Base-by-base conservation (phyloP, 2,329 filamentous ascomycete species). In the Pestalotiopsis sp. region DNA sequence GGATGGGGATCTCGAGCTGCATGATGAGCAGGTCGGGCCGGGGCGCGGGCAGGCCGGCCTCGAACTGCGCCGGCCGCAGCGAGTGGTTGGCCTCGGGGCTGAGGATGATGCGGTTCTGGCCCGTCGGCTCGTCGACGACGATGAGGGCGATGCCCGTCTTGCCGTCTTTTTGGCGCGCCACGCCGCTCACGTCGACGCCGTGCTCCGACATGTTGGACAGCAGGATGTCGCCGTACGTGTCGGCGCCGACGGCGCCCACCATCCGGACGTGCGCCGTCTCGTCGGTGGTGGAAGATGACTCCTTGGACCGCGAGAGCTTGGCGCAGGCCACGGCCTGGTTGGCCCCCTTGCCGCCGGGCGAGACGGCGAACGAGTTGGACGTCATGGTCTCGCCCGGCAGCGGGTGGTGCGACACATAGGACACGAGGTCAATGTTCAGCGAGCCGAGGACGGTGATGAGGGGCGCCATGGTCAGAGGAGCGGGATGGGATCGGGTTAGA, bases 311-410 rank as follows among this genome's bases (percentile, higher is more conserved):
- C 1, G 93, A 96, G 64, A 97, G 88, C 70, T 95, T 92, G 64
- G 91, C 92, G 81, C 92, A 94, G 26, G 94, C 94, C 67, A 97
- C 92, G 68, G 94, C 94, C 83, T 98, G 95, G 83, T 98, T 98
- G 69, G 94, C 94, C 71, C 95, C 95, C 82, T 99, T 99, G 67
- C 96, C 95, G 74, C 95, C 96, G 38, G 92, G 91, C 57, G 92
- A 94, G 44, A 91, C 93, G 76, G 86, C 86, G 81, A 97, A 97
- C 22, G 89, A 89, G 71, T 84, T 89, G 61, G 93, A 88, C 2
- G 92, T 94, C 64, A 98, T 86, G 2, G 95, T 98, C 81, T 99
- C 95, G 72, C 95, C 96, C 0, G 92, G 90, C 1, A 86, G 82
- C 1, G 96, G 95, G 70, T 97, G 89, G 70, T 95, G 93, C 4